Evolutionary conservation across 202 grass and related monocot genomes (phyloP).

Genomic region (Hordeum pubiflorum): DNA sequence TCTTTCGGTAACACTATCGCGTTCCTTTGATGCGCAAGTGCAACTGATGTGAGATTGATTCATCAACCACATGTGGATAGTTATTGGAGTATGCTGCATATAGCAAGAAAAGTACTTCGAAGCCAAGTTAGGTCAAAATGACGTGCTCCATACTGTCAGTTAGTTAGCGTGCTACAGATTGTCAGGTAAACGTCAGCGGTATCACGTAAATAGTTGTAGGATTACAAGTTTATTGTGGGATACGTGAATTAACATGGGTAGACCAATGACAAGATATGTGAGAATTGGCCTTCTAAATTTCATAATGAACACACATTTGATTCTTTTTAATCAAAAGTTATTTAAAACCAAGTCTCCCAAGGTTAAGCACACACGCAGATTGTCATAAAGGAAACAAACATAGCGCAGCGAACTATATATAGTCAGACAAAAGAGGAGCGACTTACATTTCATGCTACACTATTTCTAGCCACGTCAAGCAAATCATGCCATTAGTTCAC

Average conservation of each 20-base stretch:
- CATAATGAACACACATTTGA: no score
- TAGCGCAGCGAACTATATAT: not conserved
- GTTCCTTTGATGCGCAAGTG: not conserved
- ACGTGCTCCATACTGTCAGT: not conserved
- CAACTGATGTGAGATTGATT: no score
- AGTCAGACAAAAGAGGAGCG: no score
- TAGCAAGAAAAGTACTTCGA: not conserved
- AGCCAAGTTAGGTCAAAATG: not conserved
- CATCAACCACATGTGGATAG: not conserved
- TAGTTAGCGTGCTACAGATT: not conserved
- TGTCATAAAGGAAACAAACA: not conserved
- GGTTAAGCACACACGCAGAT: not conserved
- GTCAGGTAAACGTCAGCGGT: no score
- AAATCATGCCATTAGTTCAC: no score
- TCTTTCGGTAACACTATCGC: not conserved
- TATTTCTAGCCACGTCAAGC: no score
- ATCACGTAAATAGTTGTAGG: no score
- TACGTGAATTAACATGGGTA: no score
- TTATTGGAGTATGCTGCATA: not conserved
- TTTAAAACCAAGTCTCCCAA: not conserved
- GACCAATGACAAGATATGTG: no score
- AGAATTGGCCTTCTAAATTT: no score
- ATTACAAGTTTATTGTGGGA: no score
- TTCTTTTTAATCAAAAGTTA: not conserved
- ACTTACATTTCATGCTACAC: no score